Percentiles rank a stretch among this genome's conserved stretches.
phyloP scores from a whole-genome alignment of 2,329 filamentous ascomycete genomes.

The Diaporthe capsici region DNA sequence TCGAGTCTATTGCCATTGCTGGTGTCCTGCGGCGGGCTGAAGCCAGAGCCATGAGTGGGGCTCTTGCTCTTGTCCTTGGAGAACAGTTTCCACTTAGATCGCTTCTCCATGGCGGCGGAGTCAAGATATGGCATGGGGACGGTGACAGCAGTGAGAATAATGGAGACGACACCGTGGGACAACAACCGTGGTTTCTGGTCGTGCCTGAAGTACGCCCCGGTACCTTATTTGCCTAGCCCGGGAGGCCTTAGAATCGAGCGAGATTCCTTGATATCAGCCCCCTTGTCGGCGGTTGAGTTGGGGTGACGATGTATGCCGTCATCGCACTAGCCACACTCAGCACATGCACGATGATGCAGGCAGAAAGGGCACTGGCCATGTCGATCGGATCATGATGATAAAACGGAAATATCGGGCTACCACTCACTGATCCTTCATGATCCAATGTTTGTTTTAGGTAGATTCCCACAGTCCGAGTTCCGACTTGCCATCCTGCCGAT shows the following conservation, averaged over 20 bases:
- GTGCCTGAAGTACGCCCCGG: not conserved
- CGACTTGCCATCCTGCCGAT: too few species aligned
- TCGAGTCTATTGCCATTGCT: not conserved
- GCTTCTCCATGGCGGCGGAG: conserved; percentile 1
- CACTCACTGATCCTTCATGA: not conserved
- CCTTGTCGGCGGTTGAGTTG: not conserved
- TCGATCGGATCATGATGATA: conserved; percentile 6
- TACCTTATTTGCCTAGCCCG: not conserved
- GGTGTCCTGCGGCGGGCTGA: not conserved
- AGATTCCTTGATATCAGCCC: conserved; percentile 21
- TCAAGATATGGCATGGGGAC: not conserved
- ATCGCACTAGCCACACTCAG: conserved; percentile 25
- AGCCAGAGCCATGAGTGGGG: not conserved
- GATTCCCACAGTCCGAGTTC: too few species aligned
- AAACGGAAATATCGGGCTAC: conserved; percentile 2
- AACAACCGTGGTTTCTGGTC: not conserved
- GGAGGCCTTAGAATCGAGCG: not conserved
- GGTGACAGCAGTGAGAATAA: not conserved
- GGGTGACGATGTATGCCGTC: conserved; percentile 33
- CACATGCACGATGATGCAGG: conserved; percentile 31
- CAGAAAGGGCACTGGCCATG: not conserved
- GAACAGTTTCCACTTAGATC: conserved; percentile 28
- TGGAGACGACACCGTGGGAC: not conserved
- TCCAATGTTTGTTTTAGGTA: not conserved
- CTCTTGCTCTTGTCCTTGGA: conserved; percentile 30